Base-by-base conservation (phyloP, 768 basidiomycete genomes). In the Cubamyces lactineus region DNA sequence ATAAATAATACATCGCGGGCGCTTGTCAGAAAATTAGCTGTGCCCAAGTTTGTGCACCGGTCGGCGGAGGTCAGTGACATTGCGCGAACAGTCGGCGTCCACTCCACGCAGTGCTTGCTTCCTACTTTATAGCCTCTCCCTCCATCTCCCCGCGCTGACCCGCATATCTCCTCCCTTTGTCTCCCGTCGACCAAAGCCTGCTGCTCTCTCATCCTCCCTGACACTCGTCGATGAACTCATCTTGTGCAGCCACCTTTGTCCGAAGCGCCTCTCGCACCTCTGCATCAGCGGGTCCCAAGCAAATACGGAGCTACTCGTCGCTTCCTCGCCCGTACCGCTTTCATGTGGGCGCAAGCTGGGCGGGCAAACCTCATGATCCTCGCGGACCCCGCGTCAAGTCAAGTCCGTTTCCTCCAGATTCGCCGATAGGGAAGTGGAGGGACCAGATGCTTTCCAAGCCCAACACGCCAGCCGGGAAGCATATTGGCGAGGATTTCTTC, bases 291-390 rank as follows among this genome's bases (percentile, higher is more conserved):
- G 26, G 41, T 30, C 28, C 52, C 41, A 55, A 56, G 24, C 64
- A 51, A 24, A 16, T 50, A 19, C 70, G 67, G 53, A 11, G 55
- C 11, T 53, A 66, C 45, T 73, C 73, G 7, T 67, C 69, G 0
- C 58, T 72, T 24, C 73, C 78, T 16, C 77, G 78, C 19, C 81
- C 89, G 5, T 94, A 87, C 70, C 84, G 76, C 38, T 92, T 94
- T 72, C 85, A 92, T 68, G 78, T 92, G 40, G 91, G 88, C 54
- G 82, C 83, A 16, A 88, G 89, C 72, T 94, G 90, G 87, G 86
- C 85, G 28, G 86, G 85, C 43, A 94, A 94, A 71, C 85, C 89
- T 17, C 72, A 78, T 11, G 66, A 68, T 65, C 79, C 74, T 62
- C 77, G 64, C 57, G 64, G 41, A 6, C 67, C 66, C 45, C 71